A percentile compares a stretch with the other conserved stretches of the same genome.
Conservation (phyloP, 768 basidiomycete genomes). For the Pleurotus djamor region DNA sequence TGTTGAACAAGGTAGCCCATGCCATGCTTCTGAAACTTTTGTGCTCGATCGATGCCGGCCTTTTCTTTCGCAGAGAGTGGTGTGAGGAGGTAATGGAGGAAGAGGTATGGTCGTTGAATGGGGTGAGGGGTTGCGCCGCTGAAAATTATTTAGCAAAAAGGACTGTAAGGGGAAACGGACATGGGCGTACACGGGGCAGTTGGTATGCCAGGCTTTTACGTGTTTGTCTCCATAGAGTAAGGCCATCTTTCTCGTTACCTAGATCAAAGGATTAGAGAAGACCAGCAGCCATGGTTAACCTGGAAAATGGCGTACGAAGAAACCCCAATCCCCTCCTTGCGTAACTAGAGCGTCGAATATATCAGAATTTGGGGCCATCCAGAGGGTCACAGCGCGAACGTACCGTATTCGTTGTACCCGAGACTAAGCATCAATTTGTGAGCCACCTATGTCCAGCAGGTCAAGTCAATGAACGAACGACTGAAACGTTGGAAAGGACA, state of each 20-base stretch:
- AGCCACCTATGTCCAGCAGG: slow-evolving; percentile 34
- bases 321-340: slow-evolving; percentile 33
- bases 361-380: not conserved
- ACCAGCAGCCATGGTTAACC: not conserved
- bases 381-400: not conserved
- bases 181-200: slow-evolving; percentile 34
- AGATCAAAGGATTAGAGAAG: slow-evolving; percentile 14
- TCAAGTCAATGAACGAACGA: not conserved
- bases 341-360: slow-evolving; percentile 30
- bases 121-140: slow-evolving; percentile 18
- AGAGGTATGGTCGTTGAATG: slow-evolving; percentile 18
- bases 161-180: slow-evolving; percentile 4
- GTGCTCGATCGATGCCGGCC: slow-evolving; percentile 25
- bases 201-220: slow-evolving; percentile 52
- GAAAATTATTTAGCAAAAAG: not conserved
- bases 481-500: not conserved
- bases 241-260: slow-evolving; percentile 26
- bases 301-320: slow-evolving; percentile 2
- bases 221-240: slow-evolving; percentile 30
- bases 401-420: slow-evolving; percentile 47
- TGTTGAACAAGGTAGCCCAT: slow-evolving; percentile 38
- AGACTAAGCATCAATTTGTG: slow-evolving; percentile 47
- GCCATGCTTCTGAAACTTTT: slow-evolving; percentile 24
- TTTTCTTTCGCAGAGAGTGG: slow-evolving; percentile 28
- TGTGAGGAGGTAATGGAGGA: slow-evolving; percentile 23